These are phyloP conservation scores for Fusarium torulosum DNA, from an alignment of 2,329 filamentous ascomycete species.

Conservation along the genomic window DNA sequence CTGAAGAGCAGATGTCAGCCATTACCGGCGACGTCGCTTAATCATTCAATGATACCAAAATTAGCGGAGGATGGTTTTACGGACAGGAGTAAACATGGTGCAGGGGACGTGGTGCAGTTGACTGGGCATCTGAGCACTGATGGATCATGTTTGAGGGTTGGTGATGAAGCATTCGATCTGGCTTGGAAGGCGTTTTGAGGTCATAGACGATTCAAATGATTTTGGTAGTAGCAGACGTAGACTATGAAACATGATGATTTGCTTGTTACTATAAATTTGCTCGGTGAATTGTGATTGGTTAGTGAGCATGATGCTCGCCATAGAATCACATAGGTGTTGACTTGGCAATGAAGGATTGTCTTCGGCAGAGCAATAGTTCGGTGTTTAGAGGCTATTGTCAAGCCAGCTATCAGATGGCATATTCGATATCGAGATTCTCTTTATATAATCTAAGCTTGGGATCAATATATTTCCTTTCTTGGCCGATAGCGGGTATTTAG, in stretches of 20 bases:
- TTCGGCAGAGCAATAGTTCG: no score
- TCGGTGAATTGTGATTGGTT: neutral
- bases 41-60: constrained; percentile 50
- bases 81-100: constrained; percentile 24
- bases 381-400: no score
- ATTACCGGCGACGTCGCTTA: constrained; percentile 36
- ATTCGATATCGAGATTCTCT: no score
- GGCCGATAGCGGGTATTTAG: neutral
- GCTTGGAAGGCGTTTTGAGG: constrained; percentile 55
- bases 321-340: neutral
- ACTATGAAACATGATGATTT: constrained; percentile 51
- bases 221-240: constrained; percentile 52
- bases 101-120: constrained; percentile 24
- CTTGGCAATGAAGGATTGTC: no score
- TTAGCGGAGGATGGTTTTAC: constrained; percentile 30
- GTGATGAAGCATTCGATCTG: constrained; percentile 51
- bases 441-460: no score
- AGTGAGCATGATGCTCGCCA: no score
- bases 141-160: constrained; percentile 41
- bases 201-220: constrained; percentile 57
- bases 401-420: no score
- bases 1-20: constrained; percentile 39
- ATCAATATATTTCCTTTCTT: no score
- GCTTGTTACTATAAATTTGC: constrained; percentile 26
- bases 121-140: constrained; percentile 34